Conservation (phyloP, 1,284 basidiomycete genomes). For the Rhodofomes roseus region DNA sequence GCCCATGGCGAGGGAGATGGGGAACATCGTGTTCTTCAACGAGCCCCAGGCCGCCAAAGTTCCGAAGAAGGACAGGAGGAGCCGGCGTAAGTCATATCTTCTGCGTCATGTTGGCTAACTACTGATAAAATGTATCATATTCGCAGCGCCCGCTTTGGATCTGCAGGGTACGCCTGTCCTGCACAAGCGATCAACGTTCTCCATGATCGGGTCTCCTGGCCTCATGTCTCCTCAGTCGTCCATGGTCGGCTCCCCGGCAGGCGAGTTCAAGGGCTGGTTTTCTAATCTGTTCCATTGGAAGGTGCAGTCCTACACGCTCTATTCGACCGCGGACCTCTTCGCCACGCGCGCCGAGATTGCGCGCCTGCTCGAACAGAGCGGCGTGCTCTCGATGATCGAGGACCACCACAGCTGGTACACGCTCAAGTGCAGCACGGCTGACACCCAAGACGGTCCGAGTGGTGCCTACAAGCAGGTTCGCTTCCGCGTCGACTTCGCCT, state of each 20-base stretch:
- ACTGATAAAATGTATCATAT: background rate
- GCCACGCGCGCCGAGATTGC: constrained; percentile 64
- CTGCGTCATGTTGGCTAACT: background rate
- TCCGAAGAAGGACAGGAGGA: constrained; percentile 44
- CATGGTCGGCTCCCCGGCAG: constrained; percentile 44
- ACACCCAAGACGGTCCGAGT: constrained; percentile 42
- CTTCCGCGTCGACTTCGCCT: constrained; percentile 62
- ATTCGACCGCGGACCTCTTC: constrained; percentile 59
- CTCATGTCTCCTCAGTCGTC: constrained; percentile 23
- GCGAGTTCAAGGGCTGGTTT: constrained; percentile 81
- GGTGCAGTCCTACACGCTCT: constrained; percentile 61
- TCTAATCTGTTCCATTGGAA: constrained; percentile 79
- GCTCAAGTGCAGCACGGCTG: constrained; percentile 67
- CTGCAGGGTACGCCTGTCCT: constrained; percentile 21
- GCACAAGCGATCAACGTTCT: constrained; percentile 36
- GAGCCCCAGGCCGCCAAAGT: constrained; percentile 24
- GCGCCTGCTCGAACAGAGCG: constrained; percentile 64
- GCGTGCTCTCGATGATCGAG: constrained; percentile 53
- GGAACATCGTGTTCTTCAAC: constrained; percentile 40
- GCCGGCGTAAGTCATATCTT: constrained; percentile 43
- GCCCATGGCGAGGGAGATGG: constrained; percentile 41
- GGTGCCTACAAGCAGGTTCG: constrained; percentile 53
- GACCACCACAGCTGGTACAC: constrained; percentile 42
- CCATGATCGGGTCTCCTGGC: constrained; percentile 30
- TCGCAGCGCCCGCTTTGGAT: constrained; percentile 35